Percentiles rank a stretch among this genome's conserved stretches.
phyloP scores from a whole-genome alignment of 805 yeast species.

The Saccharomycopsis fermentans region DNA sequence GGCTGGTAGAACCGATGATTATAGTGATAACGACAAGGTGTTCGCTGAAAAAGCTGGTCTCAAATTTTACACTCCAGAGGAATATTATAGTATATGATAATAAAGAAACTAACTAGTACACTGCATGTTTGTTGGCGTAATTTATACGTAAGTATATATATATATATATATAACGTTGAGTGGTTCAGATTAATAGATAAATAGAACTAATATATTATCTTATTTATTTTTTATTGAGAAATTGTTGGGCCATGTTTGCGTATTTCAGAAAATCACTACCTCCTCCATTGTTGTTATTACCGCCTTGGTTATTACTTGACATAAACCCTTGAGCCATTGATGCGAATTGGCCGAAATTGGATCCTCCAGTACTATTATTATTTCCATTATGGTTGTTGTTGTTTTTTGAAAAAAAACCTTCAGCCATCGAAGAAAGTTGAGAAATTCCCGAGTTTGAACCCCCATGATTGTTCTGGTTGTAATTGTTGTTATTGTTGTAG shows the following conservation, averaged over 20 bases:
- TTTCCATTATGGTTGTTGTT: not conserved
- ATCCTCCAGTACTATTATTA: constrained; percentile 1
- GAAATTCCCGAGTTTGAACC: not conserved
- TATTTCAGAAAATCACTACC: constrained; percentile 1
- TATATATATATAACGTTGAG: not conserved
- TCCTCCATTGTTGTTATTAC: not conserved
- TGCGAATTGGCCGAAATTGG: constrained; percentile 9
- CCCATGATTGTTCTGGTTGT: not conserved
- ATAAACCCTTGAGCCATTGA: constrained; percentile 14
- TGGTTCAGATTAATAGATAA: not conserved
- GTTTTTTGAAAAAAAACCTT: constrained; percentile 1
- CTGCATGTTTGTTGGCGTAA: not conserved
- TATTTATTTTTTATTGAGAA: constrained; percentile 1
- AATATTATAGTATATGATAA: not conserved
- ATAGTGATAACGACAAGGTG: constrained; percentile 63
- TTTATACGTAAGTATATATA: too few relatives aligned
- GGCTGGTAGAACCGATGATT: constrained; percentile 44
- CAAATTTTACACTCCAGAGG: constrained; percentile 29
- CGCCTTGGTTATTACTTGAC: not conserved
- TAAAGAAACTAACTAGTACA: not conserved
- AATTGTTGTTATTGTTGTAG: too few relatives aligned
- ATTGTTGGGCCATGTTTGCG: constrained; percentile 8
- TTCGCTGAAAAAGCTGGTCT: constrained; percentile 57
- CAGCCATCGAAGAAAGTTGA: constrained; percentile 8
- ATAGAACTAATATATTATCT: not conserved